Conservation (phyloP, 2,329 filamentous ascomycete genomes). For the Ilyonectria destructans region DNA sequence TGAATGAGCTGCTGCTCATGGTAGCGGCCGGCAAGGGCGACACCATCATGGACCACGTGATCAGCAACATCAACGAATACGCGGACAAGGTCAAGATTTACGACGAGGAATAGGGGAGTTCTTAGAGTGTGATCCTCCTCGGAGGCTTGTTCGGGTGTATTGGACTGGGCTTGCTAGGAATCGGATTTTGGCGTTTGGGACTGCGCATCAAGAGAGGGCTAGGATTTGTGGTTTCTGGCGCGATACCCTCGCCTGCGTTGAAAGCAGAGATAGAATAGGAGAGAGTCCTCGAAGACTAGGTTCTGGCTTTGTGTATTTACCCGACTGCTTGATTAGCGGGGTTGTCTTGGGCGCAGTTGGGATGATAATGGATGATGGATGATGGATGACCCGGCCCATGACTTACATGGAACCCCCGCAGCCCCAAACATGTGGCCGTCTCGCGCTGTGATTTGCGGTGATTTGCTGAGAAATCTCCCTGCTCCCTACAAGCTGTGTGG, state of each 20-base stretch:
- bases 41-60: constrained; percentile 82
- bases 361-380: constrained; percentile 13
- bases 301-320: constrained; percentile 6
- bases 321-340: not conserved
- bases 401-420: constrained; percentile 9
- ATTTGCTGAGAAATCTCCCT: not conserved
- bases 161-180: constrained; percentile 28
- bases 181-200: constrained; percentile 46
- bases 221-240: constrained; percentile 36
- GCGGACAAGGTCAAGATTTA: constrained; percentile 87
- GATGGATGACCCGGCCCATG: constrained; percentile 13
- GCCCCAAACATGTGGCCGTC: not conserved
- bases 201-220: constrained; percentile 30
- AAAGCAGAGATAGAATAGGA: constrained; percentile 35
- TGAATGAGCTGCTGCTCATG: constrained; percentile 91
- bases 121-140: constrained; percentile 37
- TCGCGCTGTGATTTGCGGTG: not conserved
- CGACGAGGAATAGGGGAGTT: constrained; percentile 67
- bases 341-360: not conserved
- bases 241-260: constrained; percentile 42
- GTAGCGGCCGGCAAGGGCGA: constrained; percentile 90
- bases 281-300: constrained; percentile 14
- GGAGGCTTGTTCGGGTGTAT: constrained; percentile 24
- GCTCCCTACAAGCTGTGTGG: not conserved
- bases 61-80: constrained; percentile 88